Evolutionary conservation across 2,329 filamentous ascomycete species (phyloP).

Genomic region (Trichoderma simmonsii): DNA sequence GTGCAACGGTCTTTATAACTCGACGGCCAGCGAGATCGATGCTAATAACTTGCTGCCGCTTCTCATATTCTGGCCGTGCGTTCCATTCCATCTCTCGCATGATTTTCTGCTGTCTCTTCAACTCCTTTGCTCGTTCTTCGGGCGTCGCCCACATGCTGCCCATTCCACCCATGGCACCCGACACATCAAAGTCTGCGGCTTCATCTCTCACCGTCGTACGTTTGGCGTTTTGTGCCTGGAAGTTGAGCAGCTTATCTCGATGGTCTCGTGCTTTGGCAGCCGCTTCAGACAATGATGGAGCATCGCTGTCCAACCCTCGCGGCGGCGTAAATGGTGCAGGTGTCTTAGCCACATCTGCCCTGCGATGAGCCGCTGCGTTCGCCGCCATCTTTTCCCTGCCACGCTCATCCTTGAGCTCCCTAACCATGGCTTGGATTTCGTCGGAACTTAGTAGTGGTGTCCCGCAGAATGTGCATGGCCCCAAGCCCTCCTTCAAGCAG

Average conservation of each 20-base stretch:
- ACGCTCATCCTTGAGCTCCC: constrained; percentile 77
- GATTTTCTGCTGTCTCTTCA: constrained; percentile 82
- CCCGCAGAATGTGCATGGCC: constrained; percentile 89
- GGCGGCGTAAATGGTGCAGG: constrained; percentile 58
- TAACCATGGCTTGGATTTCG: constrained; percentile 83
- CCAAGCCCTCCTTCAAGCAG: constrained; percentile 89
- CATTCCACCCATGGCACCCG: constrained; percentile 41
- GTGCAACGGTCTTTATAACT: constrained; percentile 69
- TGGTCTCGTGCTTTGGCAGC: constrained; percentile 71
- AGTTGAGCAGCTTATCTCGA: constrained; percentile 74
- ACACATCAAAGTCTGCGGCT: constrained; percentile 62
- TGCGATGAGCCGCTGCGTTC: constrained; percentile 68
- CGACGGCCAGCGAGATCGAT: constrained; percentile 78
- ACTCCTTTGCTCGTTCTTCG: constrained; percentile 74
- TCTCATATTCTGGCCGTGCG: constrained; percentile 82
- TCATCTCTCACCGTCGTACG: constrained; percentile 85
- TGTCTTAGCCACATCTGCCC: constrained; percentile 60
- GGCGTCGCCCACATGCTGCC: constrained; percentile 76
- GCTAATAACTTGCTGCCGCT: constrained; percentile 77
- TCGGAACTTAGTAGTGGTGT: constrained; percentile 65
- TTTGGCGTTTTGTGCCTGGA: constrained; percentile 81
- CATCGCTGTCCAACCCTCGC: constrained; percentile 34
- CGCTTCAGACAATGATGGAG: constrained; percentile 49
- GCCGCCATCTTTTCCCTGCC: constrained; percentile 81
- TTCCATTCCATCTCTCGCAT: constrained; percentile 85